Conservation (phyloP, 2,329 filamentous ascomycete species). For the Botrytis deweyae region DNA sequence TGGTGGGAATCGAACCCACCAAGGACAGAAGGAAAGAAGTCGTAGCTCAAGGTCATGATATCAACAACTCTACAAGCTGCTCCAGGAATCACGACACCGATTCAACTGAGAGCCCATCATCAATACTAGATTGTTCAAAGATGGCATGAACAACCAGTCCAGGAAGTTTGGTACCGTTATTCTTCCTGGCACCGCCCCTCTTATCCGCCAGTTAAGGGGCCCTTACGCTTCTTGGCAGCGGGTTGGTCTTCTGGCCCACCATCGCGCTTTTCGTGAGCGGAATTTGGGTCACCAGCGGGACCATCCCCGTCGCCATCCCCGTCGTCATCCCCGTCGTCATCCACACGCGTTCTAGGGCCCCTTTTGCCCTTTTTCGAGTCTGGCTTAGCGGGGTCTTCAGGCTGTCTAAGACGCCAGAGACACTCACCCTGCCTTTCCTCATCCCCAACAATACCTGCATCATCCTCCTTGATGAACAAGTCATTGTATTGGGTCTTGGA, state of each 20-base stretch:
- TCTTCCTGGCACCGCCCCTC: neutral
- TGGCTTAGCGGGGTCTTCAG: neutral
- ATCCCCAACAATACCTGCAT: neutral
- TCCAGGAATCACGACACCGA: neutral
- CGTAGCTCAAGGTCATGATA: neutral
- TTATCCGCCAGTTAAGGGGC: neutral
- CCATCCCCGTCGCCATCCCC: neutral
- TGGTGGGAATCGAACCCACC: neutral
- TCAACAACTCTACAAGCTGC: neutral
- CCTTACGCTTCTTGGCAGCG: neutral
- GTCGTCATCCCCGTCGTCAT: neutral
- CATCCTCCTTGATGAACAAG: neutral
- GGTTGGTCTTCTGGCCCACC: neutral
- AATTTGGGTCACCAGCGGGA: neutral
- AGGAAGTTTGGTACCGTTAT: neutral
- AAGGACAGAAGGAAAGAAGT: neutral
- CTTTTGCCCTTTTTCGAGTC: neutral
- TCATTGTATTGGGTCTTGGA: neutral
- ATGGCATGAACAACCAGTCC: neutral
- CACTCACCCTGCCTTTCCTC: too few relatives aligned
- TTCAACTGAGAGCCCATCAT: neutral
- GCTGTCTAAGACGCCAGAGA: neutral
- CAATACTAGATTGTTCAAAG: neutral
- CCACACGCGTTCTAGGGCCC: neutral
- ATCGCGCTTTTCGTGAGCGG: neutral